These are phyloP conservation scores for Aquanectria penicillioides DNA, from an alignment of 2,329 filamentous ascomycete genomes.

Conservation along the genomic window DNA sequence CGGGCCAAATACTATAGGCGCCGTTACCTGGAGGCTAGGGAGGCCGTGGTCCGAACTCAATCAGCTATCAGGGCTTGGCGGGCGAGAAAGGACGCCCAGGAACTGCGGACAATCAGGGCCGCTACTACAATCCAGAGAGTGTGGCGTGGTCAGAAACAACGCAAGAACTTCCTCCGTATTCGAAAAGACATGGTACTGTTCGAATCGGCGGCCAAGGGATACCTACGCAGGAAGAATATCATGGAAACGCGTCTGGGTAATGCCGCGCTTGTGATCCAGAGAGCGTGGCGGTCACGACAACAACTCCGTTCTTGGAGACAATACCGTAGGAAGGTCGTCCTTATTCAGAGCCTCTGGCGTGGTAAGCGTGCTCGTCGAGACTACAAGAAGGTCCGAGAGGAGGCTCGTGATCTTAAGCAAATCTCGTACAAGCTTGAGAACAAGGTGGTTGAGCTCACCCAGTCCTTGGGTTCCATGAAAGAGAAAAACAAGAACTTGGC, in stretches of 20 bases:
- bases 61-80: conserved; percentile 80
- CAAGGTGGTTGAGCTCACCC: conserved; percentile 98
- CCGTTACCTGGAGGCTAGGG: conserved; percentile 87
- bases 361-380: conserved; percentile 81
- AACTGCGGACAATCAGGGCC: conserved; percentile 83
- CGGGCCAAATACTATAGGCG: conserved; percentile 94
- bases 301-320: conserved; percentile 85
- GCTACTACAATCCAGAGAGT: conserved; percentile 95
- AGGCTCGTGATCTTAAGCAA: conserved; percentile 97
- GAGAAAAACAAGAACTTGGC: conserved; percentile 91
- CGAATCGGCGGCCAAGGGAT: conserved; percentile 92
- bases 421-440: conserved; percentile 99
- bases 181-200: conserved; percentile 87
- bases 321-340: conserved; percentile 87
- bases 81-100: conserved; percentile 80
- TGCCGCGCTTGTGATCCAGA: conserved; percentile 89
- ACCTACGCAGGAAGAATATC: conserved; percentile 87
- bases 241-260: conserved; percentile 95
- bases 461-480: conserved; percentile 91
- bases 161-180: conserved; percentile 81
- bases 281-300: conserved; percentile 84
- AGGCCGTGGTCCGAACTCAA: conserved; percentile 83
- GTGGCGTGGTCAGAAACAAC: conserved; percentile 92
- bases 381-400: conserved; percentile 93
- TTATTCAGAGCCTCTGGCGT: conserved; percentile 93